Conservation (phyloP, 2,329 filamentous ascomycete genomes). For the Aspergillus udagawae region DNA sequence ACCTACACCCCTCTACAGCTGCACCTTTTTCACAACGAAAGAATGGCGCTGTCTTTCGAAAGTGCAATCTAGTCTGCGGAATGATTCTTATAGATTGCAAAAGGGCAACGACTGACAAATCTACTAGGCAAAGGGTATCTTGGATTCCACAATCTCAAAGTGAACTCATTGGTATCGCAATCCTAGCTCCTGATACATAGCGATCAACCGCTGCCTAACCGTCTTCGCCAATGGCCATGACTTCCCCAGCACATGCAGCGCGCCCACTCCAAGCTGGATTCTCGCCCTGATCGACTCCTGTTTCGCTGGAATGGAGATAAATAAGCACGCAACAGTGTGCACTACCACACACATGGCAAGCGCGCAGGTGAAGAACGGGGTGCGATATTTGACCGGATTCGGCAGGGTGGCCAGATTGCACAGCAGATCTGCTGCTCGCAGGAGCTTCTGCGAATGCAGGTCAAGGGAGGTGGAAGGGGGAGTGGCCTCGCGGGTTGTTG, state of each 20-base stretch:
- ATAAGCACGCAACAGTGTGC: constrained; percentile 68
- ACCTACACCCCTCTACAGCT: not conserved
- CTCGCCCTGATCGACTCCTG: constrained; percentile 24
- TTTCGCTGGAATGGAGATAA: constrained; percentile 32
- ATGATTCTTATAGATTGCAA: not conserved
- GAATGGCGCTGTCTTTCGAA: no score
- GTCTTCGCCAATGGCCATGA: constrained; percentile 27
- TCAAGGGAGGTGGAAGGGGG: constrained; percentile 8
- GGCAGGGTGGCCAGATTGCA: constrained; percentile 61
- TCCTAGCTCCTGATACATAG: constrained; percentile 17
- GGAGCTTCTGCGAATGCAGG: constrained; percentile 68
- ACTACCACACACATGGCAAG: constrained; percentile 70
- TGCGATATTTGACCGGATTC: constrained; percentile 60
- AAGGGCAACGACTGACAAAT: not conserved
- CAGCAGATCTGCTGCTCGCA: constrained; percentile 71
- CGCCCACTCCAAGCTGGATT: constrained; percentile 27
- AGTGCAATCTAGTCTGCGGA: no score
- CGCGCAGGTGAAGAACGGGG: constrained; percentile 74
- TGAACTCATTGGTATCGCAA: not conserved
- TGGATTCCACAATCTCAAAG: not conserved
- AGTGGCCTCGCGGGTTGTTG: not conserved
- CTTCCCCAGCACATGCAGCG: constrained; percentile 25
- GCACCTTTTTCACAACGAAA: not conserved
- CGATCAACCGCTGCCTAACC: constrained; percentile 25
- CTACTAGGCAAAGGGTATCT: not conserved